Evolutionary conservation across 371 early-diverging fungal species (phyloP).

Genomic region (Saksenaea vasiformis): DNA sequence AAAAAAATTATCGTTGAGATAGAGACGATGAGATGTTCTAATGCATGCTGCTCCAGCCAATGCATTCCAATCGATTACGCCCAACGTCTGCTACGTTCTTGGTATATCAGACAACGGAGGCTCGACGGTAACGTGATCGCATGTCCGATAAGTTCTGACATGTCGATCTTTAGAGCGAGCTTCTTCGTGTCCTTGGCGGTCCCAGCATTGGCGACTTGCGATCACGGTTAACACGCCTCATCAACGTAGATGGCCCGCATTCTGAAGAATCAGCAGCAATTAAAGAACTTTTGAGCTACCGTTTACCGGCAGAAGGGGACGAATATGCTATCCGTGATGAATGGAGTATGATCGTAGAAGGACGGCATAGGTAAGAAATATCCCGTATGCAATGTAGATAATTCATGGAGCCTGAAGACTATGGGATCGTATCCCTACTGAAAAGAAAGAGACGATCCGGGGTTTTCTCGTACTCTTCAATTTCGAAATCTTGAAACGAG

Average conservation of each 20-base stretch:
- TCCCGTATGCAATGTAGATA: neutral
- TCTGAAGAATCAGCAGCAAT: conserved; percentile 53
- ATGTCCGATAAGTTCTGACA: neutral
- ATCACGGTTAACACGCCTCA: conserved; percentile 61
- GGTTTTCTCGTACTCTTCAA: conserved; percentile 61
- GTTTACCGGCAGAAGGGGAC: conserved; percentile 55
- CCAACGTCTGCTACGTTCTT: conserved; percentile 66
- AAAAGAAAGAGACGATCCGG: conserved; percentile 59
- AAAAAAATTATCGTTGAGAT: neutral
- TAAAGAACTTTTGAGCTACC: conserved; percentile 65
- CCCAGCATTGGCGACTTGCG: conserved; percentile 75
- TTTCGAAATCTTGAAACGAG: conserved; percentile 51
- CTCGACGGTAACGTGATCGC: conserved; percentile 44
- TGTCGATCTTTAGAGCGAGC: conserved; percentile 42
- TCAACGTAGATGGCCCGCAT: conserved; percentile 43
- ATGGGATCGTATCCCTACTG: conserved; percentile 50
- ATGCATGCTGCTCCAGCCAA: conserved; percentile 18
- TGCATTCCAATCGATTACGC: conserved; percentile 56
- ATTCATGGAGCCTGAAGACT: conserved; percentile 20
- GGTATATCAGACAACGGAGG: conserved; percentile 79
- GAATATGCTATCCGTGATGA: conserved; percentile 59
- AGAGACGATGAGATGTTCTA: neutral
- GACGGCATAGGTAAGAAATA: conserved; percentile 55
- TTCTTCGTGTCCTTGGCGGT: conserved; percentile 68
- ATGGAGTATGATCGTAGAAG: conserved; percentile 70